phyloP scores from a whole-genome alignment of 257 asterid genomes.

The Nicotiana obtusifolia region DNA sequence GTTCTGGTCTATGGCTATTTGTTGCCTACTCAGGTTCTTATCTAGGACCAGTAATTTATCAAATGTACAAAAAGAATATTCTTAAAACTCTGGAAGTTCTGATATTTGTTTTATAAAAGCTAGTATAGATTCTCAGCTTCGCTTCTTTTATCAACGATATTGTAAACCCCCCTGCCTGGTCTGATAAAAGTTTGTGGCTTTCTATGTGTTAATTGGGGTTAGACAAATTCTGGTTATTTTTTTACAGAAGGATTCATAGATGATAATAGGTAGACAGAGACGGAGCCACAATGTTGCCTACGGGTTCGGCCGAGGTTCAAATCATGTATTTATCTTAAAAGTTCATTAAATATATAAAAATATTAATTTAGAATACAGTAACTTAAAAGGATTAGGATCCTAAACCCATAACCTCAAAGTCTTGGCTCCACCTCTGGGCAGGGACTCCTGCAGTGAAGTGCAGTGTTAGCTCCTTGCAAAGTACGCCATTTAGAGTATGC shows the following conservation, averaged over 20 bases:
- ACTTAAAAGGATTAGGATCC: no score
- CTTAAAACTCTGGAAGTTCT: neutral
- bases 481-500: neutral
- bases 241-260: neutral
- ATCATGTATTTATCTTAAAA: no score
- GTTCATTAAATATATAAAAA: no score
- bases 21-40: constrained; percentile 19
- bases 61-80: constrained; percentile 45
- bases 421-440: no score
- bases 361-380: no score
- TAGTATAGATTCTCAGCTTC: neutral
- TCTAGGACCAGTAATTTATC: constrained; percentile 35
- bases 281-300: no score
- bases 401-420: no score
- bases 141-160: neutral
- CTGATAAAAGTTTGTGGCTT: neutral
- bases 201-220: neutral
- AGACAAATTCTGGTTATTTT: neutral
- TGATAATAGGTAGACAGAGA: neutral
- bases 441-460: neutral
- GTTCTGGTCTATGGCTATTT: constrained; percentile 15
- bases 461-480: neutral
- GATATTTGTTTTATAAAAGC: constrained; percentile 9
- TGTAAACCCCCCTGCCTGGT: neutral
- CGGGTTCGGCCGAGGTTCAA: no score